These are phyloP conservation scores for Microdochium bolleyi DNA, from an alignment of 2,329 filamentous ascomycete species.

Conservation along the genomic window DNA sequence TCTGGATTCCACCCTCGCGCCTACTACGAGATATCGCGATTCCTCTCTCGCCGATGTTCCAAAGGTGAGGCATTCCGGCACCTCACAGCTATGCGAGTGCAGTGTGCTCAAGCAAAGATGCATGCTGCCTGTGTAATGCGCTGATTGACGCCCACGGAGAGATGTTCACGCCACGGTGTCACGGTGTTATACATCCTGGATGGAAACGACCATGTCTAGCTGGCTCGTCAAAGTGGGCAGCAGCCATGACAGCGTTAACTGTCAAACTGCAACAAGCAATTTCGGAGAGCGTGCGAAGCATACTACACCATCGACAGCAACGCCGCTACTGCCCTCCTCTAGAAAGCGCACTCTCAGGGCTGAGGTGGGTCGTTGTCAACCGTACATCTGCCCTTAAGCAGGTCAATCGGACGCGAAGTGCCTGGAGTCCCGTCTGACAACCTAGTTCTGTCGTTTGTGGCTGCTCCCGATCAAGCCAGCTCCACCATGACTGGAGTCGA, in stretches of 20 bases:
- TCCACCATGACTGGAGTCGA: background rate
- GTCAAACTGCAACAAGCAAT: background rate
- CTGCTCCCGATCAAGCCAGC: background rate
- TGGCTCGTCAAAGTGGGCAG: background rate
- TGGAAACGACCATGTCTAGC: conserved; percentile 34
- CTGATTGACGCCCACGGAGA: conserved; percentile 33
- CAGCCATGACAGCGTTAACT: background rate
- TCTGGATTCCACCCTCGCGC: conserved; percentile 24
- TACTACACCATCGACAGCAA: background rate
- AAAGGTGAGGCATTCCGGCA: conserved; percentile 20
- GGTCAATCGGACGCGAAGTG: background rate
- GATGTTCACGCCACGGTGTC: conserved; percentile 29
- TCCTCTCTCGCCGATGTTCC: no score
- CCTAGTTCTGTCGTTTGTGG: background rate
- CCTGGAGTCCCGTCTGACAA: background rate
- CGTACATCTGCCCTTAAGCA: background rate
- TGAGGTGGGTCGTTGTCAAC: background rate
- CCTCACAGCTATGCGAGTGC: conserved; percentile 21
- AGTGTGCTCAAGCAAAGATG: conserved; percentile 39
- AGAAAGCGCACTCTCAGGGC: background rate
- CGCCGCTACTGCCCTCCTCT: background rate
- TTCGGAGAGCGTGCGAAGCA: background rate
- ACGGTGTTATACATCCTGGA: conserved; percentile 33
- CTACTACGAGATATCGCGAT: conserved; percentile 25
- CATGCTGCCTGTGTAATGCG: conserved; percentile 41